A percentile compares a stretch with the other conserved stretches of the same genome.
Conservation (phyloP, 2,329 filamentous ascomycete species). For the Sporothrix brasiliensis region DNA sequence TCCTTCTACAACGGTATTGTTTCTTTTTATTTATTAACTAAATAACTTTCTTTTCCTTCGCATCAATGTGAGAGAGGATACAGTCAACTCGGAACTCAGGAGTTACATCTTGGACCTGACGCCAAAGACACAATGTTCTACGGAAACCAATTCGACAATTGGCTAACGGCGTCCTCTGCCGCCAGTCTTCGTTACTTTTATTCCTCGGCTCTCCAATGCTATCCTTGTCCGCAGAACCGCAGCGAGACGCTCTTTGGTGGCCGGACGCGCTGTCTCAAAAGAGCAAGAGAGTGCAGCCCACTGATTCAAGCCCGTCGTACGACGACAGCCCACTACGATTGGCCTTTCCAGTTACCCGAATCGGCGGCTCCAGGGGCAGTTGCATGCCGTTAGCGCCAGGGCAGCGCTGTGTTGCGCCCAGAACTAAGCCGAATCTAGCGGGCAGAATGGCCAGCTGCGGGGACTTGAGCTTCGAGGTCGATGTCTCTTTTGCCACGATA, state of each 20-base stretch:
- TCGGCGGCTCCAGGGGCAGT: background rate
- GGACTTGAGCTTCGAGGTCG: background rate
- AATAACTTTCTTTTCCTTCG: background rate
- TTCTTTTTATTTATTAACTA: background rate
- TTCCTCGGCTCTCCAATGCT: background rate
- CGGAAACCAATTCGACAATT: background rate
- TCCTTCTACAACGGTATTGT: background rate
- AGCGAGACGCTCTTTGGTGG: background rate
- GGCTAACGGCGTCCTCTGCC: background rate
- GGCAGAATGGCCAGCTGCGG: slow-evolving; percentile 1
- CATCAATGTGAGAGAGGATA: background rate
- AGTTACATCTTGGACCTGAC: background rate
- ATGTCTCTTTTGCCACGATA: background rate
- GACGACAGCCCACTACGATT: background rate
- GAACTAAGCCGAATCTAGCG: background rate
- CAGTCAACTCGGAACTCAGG: background rate
- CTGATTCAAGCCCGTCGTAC: background rate
- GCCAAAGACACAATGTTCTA: background rate
- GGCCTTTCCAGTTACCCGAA: slow-evolving; percentile 10
- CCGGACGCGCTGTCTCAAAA: slow-evolving; percentile 2
- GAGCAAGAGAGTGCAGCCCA: slow-evolving; percentile 18
- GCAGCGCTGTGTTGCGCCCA: background rate
- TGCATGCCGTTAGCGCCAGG: background rate
- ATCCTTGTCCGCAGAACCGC: background rate
- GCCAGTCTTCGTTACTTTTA: too few species aligned